Evolutionary conservation across 192 early-diverging fungal genomes (phyloP), one percentile per base, ranked within the genome.

Genomic region (Helicostylum pulchrum): DNA sequence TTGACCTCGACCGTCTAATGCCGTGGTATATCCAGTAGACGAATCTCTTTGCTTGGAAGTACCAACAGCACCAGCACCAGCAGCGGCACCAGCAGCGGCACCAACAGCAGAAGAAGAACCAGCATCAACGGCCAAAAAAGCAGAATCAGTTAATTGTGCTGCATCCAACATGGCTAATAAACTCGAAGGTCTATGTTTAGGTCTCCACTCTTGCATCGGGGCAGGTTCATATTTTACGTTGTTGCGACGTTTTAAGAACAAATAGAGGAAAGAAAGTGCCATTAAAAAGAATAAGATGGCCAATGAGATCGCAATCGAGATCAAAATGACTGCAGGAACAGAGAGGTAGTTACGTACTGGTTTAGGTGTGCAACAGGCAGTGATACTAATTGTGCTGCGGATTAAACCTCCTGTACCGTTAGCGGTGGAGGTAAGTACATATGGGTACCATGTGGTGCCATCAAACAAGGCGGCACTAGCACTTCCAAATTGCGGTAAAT

Each of bases 271-370:
- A 1, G 84, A 87, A 36, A 80, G 47, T 12, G 80, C 62, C 15
- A 89, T 86, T 46, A 88, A 81, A 3, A 87, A 65, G 67, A 87
- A 80, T 15, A 87, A 83, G 0, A 91, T 68, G 2, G 76, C 83
- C 19, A 90, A 74, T 17, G 90, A 84, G 44, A 88, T 87, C 7
- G 81, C 87, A 23, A 86, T 74, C 36, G 90, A 84, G 50, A 90
- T 85, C 11, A 89, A 67, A 30, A 91, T 86, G 2, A 91, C 86
- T 42, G 86, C 69, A 4, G 86, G 82, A 0, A 85, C 67, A 0
- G 90, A 61, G 9, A 79, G 64, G 21, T 67, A 71, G 20, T 66
- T 53, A 19, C 23, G 30, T 50, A 53, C 50, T 31, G 5, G 7
- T 45, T 45, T 53, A 10, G 53, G 39, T 20, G 52, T 66, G 49